phyloP scores from a whole-genome alignment of 371 early-diverging fungal species.

The Capniomyces stellatus region DNA sequence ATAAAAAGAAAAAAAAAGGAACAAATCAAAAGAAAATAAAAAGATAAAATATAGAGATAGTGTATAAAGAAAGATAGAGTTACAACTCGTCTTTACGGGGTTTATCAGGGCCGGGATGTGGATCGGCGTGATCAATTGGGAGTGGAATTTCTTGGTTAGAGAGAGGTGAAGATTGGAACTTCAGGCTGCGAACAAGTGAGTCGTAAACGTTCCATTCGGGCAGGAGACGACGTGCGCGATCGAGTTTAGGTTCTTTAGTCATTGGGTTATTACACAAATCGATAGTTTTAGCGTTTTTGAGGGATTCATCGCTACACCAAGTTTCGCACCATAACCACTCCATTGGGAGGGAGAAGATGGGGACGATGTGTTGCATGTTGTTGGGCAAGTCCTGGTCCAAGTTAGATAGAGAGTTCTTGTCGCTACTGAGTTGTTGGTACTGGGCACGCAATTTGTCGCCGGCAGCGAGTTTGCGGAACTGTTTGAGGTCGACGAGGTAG shows the following conservation, averaged over 20 bases:
- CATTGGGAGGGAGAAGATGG: slow-evolving; percentile 79
- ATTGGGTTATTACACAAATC: slow-evolving; percentile 95
- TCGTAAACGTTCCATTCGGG: slow-evolving; percentile 84
- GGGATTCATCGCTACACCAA: slow-evolving; percentile 79
- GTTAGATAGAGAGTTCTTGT: slow-evolving; percentile 79
- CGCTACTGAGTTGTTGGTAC: slow-evolving; percentile 75
- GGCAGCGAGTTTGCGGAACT: slow-evolving; percentile 81
- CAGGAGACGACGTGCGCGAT: slow-evolving; percentile 73
- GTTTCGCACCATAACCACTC: slow-evolving; percentile 97
- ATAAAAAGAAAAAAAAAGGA: too few relatives aligned
- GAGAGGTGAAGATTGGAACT: too few relatives aligned
- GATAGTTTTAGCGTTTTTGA: slow-evolving; percentile 79
- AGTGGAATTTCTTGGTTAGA: too few relatives aligned
- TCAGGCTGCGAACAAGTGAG: too few relatives aligned
- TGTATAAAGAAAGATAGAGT: not conserved
- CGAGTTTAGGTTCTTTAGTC: slow-evolving; percentile 90
- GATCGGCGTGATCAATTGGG: too few relatives aligned
- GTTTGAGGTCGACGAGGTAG: slow-evolving; percentile 78
- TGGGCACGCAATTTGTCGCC: slow-evolving; percentile 84
- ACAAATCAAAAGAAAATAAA: not conserved
- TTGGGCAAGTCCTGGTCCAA: slow-evolving; percentile 95
- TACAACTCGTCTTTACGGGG: not conserved
- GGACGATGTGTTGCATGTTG: slow-evolving; percentile 78
- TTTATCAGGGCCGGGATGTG: not conserved
- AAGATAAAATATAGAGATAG: not conserved